Evolutionary conservation across 1,284 basidiomycete species (phyloP), one percentile per base, ranked within the genome.

Genomic region (Papiliotrema nemorosa): DNA sequence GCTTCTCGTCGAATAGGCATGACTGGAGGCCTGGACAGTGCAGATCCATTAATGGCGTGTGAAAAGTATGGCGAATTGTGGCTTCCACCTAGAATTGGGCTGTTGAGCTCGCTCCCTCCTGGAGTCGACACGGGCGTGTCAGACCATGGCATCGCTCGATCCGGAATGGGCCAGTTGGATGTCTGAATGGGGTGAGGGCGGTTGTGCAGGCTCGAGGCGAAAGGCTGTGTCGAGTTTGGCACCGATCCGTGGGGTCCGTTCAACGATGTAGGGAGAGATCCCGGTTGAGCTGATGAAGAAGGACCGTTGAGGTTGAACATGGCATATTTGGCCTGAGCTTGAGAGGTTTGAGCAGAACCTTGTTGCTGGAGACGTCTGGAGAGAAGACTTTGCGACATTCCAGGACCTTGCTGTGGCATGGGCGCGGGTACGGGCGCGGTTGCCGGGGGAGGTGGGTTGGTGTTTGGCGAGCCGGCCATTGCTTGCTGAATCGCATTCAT

Each of bases 111-210:
- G 41, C 60, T 64, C 1, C 65, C 67, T 6, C 61, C 64, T 5
- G 66, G 65, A 3, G 66, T 67, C 0, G 66, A 63, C 13, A 53
- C 66, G 0, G 66, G 66, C 18, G 67, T 69, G 13, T 63, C 64
- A 3, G 40, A 41, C 35, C 53, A 64, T 13, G 36, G 53, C 48
- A 49, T 51, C 12, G 37, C 46, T 13, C 63, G 39, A 14, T 60
- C 63, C 25, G 57, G 54, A 40, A 63, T 33, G 3, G 62, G 61
- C 60, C 63, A 66, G 21, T 52, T 12, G n/a, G 20, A 34, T 3
- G 9, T 24, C 12, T 16, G 24, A 7, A 21, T 24, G 20, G 34
- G 9, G 6, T 36, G 29, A 6, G 33, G 31, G 9, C 6, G 7
- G 18, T 12, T 33, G 42, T 29, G 10, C 26, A 34, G 10, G 29